phyloP scores from a whole-genome alignment of 768 basidiomycete species.

The Mycena belliarum region DNA sequence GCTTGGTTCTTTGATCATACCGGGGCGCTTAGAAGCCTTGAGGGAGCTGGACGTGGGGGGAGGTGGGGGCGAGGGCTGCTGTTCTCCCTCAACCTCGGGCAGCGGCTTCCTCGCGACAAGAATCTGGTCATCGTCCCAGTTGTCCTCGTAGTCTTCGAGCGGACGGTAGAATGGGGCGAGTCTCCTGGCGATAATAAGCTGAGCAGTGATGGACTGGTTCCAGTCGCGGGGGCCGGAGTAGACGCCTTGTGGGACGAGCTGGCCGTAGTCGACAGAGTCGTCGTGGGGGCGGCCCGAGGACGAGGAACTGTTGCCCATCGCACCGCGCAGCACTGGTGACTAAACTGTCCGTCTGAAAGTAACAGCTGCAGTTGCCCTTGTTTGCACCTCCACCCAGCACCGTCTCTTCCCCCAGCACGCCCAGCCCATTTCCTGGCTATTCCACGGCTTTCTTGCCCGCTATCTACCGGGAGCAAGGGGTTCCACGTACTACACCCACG shows the following conservation, averaged over 20 bases:
- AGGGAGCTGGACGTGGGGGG: constrained; percentile 33
- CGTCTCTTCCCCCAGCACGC: too few relatives aligned
- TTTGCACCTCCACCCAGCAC: too few relatives aligned
- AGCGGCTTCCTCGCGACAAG: constrained; percentile 76
- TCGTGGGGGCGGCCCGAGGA: constrained; percentile 79
- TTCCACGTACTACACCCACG: constrained; percentile 17
- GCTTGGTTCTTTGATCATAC: constrained; percentile 61
- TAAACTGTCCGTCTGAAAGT: too few relatives aligned
- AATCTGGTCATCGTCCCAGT: constrained; percentile 88
- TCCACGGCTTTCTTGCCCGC: too few relatives aligned
- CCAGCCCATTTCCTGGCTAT: too few relatives aligned
- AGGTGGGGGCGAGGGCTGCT: constrained; percentile 31
- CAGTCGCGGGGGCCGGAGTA: constrained; percentile 87
- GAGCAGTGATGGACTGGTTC: constrained; percentile 84
- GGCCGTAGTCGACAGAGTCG: constrained; percentile 82
- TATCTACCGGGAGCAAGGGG: too few relatives aligned
- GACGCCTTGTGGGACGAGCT: constrained; percentile 79
- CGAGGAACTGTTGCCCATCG: constrained; percentile 83
- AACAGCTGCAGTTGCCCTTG: too few relatives aligned
- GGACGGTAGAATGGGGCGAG: constrained; percentile 97
- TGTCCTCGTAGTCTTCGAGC: constrained; percentile 87
- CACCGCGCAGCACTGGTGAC: neutral
- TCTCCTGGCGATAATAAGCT: constrained; percentile 83
- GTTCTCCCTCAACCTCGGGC: constrained; percentile 49
- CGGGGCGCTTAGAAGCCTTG: constrained; percentile 53